phyloP scores from a whole-genome alignment of 164 flowering plant genomes.

The Tinospora cordifolia region DNA sequence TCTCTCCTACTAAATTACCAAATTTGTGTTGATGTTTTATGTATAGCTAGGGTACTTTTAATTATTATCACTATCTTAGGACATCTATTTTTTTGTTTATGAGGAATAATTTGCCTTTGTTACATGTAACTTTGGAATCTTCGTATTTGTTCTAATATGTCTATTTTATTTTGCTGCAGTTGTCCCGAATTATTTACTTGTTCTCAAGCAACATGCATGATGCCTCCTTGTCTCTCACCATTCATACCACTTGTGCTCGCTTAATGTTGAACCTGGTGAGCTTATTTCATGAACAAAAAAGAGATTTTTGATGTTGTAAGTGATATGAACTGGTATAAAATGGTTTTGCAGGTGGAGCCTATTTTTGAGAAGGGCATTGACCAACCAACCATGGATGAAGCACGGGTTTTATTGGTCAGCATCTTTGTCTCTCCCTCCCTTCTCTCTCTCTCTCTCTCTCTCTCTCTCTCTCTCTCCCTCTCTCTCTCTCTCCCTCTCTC shows the following conservation, averaged over 20 bases:
- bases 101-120: too few species aligned
- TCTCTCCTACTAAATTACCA: too few species aligned
- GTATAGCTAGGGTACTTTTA: too few species aligned
- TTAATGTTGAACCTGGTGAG: constrained; percentile 93
- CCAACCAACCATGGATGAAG: constrained; percentile 82
- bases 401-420: constrained; percentile 70
- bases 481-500: too few species aligned
- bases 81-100: too few species aligned
- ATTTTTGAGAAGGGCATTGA: constrained; percentile 95
- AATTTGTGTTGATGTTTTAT: too few species aligned
- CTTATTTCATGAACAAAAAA: background rate
- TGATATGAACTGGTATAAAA: background rate
- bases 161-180: constrained; percentile 41
- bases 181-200: constrained; percentile 90
- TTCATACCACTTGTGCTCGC: constrained; percentile 98
- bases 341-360: constrained; percentile 71
- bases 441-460: too few species aligned
- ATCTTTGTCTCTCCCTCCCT: too few species aligned
- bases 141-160: background rate
- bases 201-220: constrained; percentile 99
- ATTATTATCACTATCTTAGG: too few species aligned
- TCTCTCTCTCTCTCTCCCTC: too few species aligned
- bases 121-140: too few species aligned
- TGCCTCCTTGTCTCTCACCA: constrained; percentile 84
- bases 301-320: background rate